Evolutionary conservation across 169 alveolate species (phyloP).

Genomic region (Babesia ovata): DNA sequence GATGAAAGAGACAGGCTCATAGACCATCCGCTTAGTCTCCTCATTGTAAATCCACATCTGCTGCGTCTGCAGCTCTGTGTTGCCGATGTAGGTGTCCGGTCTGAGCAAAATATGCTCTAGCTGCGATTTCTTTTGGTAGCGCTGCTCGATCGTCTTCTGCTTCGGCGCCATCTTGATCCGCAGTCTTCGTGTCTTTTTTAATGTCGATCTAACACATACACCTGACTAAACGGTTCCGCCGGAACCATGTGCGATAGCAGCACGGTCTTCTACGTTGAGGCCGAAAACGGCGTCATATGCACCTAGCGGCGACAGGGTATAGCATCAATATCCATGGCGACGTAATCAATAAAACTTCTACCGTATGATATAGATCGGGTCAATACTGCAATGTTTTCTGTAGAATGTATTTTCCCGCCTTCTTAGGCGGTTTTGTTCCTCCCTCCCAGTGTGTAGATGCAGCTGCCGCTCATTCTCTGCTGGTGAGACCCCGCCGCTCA

Average conservation of each 20-base stretch:
- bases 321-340: too few species aligned
- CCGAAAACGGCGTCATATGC: background rate
- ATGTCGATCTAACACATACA: too few species aligned
- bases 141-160: constrained; percentile 93
- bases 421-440: background rate
- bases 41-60: constrained; percentile 95
- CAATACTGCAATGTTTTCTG: too few species aligned
- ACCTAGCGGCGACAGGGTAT: too few species aligned
- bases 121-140: constrained; percentile 95
- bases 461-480: background rate
- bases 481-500: background rate
- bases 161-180: constrained; percentile 64
- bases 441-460: background rate
- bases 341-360: too few species aligned
- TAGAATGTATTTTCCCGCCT: too few species aligned
- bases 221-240: background rate
- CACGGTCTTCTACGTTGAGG: background rate
- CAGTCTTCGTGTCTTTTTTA: background rate
- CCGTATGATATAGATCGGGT: too few species aligned
- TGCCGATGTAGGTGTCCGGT: constrained; percentile 99
- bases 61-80: constrained; percentile 89
- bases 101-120: constrained; percentile 96
- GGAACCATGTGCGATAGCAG: background rate
- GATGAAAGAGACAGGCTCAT: constrained; percentile 84
- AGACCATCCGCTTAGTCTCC: constrained; percentile 83